These are phyloP conservation scores for Colletotrichum noveboracense DNA, from an alignment of 2,329 filamentous ascomycete species.

Conservation along the genomic window DNA sequence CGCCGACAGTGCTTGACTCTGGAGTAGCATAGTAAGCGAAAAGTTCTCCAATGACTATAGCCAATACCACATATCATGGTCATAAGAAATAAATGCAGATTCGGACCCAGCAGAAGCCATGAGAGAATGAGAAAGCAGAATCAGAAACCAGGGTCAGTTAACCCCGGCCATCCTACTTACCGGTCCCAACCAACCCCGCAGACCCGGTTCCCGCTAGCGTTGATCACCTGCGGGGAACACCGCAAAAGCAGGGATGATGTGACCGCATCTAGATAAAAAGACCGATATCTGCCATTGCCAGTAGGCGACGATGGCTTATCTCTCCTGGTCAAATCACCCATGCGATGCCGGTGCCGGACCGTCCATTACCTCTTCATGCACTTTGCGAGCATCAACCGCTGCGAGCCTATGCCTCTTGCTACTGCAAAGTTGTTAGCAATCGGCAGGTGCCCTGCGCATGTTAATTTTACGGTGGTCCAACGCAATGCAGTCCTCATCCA, in stretches of 20 bases:
- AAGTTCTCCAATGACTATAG: too few species aligned
- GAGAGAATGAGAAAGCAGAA: too few species aligned
- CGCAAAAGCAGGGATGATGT: neutral
- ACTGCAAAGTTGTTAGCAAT: neutral
- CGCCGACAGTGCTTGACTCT: too few species aligned
- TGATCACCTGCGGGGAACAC: neutral
- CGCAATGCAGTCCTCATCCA: neutral
- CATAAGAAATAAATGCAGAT: too few species aligned
- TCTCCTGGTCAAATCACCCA: neutral
- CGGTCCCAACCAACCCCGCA: neutral
- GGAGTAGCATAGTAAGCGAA: too few species aligned
- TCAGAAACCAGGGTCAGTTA: neutral
- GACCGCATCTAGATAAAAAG: neutral
- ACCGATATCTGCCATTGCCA: neutral
- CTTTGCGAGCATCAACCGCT: neutral
- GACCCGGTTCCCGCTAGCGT: neutral
- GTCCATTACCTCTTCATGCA: neutral
- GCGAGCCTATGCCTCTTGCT: neutral
- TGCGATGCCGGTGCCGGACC: neutral
- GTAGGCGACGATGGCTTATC: neutral
- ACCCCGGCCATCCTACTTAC: neutral
- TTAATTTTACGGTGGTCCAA: accelerated
- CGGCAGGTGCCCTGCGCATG: neutral
- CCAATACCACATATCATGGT: too few species aligned
- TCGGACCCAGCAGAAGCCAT: too few species aligned